Percentiles rank a stretch among this genome's conserved stretches.
Conservation (phyloP, 129 eudicot genomes). For the Saussurea involucrata region DNA sequence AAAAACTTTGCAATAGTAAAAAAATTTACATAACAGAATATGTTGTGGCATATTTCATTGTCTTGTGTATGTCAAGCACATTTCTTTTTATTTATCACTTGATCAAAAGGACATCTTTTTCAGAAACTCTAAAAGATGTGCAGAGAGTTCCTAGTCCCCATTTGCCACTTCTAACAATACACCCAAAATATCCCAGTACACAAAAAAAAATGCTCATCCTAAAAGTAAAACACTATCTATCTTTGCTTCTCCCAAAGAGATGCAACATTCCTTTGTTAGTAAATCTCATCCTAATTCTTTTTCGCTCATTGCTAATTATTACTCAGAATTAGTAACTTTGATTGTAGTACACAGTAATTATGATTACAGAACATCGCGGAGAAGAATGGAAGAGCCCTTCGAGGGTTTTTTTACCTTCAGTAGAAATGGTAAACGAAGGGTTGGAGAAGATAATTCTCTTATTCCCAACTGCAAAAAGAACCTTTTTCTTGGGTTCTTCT, state of each 20-base stretch:
- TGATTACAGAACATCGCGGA: not conserved
- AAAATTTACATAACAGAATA: not conserved
- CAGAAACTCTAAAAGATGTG: not conserved
- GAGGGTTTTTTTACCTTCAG: slow-evolving; percentile 43
- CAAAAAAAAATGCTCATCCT: not conserved
- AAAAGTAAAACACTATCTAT: not conserved
- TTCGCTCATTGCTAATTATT: not conserved
- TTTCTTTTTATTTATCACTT: not conserved
- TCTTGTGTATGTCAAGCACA: not conserved
- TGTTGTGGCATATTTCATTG: not conserved
- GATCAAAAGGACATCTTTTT: not conserved
- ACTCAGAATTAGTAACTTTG: not conserved
- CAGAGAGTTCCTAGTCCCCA: not conserved
- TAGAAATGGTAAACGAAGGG: slow-evolving; percentile 53
- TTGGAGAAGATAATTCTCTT: slow-evolving; percentile 41
- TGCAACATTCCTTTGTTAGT: not conserved
- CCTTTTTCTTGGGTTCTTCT: slow-evolving; percentile 46
- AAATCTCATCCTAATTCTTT: not conserved
- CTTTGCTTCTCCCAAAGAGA: not conserved
- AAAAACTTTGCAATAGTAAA: not conserved
- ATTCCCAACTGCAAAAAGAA: slow-evolving; percentile 44
- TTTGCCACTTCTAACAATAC: not conserved
- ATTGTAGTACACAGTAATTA: not conserved
- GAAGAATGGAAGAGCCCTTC: not conserved
- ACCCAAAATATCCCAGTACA: not conserved